Percentiles rank a stretch among this genome's conserved stretches.
Conservation (phyloP, 2,329 filamentous ascomycete genomes). For the Emericellopsis atlantica region DNA sequence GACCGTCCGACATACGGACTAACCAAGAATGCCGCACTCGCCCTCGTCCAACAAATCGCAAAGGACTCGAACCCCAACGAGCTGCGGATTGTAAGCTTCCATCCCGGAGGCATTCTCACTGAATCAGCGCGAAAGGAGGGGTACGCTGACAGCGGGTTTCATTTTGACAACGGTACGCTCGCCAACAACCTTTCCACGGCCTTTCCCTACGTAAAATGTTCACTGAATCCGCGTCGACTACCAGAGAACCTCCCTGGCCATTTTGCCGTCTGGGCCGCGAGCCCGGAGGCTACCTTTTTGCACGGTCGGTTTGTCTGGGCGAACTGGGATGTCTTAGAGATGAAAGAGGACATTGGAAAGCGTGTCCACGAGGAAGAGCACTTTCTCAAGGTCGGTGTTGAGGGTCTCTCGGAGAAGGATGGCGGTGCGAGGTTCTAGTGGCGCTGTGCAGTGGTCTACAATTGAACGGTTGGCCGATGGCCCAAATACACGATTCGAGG, state of each 20-base stretch:
- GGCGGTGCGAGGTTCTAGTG: no score
- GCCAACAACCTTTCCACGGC: no score
- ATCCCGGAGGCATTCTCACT: slow-evolving; percentile 12
- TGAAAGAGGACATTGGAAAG: not conserved
- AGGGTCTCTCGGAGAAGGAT: slow-evolving; percentile 1
- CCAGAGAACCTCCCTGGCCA: not conserved
- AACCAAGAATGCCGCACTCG: not conserved
- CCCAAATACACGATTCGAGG: no score
- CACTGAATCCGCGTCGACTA: not conserved
- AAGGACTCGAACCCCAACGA: slow-evolving; percentile 13
- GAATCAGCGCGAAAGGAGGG: slow-evolving; percentile 8
- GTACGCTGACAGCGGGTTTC: not conserved
- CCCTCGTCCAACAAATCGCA: slow-evolving; percentile 13
- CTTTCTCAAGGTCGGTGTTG: not conserved
- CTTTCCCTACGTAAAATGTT: not conserved
- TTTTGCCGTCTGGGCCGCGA: slow-evolving; percentile 23
- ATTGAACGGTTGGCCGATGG: no score
- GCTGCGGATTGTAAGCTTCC: slow-evolving; percentile 14
- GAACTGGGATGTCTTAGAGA: slow-evolving; percentile 20
- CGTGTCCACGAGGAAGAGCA: not conserved
- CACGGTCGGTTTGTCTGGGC: slow-evolving; percentile 21
- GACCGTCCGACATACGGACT: not conserved
- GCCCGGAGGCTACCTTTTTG: slow-evolving; percentile 21
- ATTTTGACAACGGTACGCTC: not conserved
- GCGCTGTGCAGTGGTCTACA: no score